These are phyloP conservation scores for Bassia scoparia DNA, from an alignment of 148 eudicot species.

Conservation along the genomic window DNA sequence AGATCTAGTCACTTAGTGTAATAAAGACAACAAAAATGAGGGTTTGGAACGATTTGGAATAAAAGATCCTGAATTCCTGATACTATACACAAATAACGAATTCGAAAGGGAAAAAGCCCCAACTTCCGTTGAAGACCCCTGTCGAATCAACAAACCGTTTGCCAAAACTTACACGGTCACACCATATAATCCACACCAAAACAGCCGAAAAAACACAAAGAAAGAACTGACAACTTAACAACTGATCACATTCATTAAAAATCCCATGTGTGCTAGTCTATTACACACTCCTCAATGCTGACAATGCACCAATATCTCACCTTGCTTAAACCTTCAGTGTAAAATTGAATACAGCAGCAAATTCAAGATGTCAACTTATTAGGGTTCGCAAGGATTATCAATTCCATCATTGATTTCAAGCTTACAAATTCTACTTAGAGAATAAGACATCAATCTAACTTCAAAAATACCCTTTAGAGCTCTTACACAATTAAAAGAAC, in stretches of 20 bases:
- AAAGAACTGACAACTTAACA: background rate
- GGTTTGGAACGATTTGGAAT: too few relatives aligned
- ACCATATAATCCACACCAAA: background rate
- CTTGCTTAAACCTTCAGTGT: background rate
- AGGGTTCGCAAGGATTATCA: background rate
- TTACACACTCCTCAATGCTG: background rate
- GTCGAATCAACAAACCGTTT: background rate
- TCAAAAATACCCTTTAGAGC: background rate
- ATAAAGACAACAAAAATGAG: too few relatives aligned
- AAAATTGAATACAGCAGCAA: background rate
- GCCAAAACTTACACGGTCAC: background rate
- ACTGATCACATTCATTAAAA: background rate
- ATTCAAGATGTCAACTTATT: too few relatives aligned
- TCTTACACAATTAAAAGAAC: too few relatives aligned
- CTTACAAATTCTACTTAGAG: background rate
- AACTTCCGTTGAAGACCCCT: background rate
- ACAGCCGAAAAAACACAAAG: background rate
- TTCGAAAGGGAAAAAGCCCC: background rate
- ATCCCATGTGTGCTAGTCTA: background rate
- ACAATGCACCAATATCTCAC: background rate
- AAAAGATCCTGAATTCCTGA: background rate
- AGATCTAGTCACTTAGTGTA: too few relatives aligned
- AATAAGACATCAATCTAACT: background rate
- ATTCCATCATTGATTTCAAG: background rate
- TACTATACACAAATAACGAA: background rate